phyloP scores from a whole-genome alignment of 352 stramenopile species.

The Detonula confervacea region DNA sequence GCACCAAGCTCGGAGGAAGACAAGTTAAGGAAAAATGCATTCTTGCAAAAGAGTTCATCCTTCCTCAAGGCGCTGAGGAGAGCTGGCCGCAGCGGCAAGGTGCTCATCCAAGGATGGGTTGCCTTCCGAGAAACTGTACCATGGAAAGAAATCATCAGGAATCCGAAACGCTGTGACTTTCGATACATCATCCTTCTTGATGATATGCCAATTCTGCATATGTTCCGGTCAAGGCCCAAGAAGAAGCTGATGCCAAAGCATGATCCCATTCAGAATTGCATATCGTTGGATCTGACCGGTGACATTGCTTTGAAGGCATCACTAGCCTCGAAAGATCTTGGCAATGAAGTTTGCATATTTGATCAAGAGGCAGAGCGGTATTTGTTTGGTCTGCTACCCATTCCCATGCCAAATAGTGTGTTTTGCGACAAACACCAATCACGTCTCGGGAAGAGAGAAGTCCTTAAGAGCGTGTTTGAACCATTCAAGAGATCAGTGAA shows the following conservation, averaged over 20 bases:
- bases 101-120: conserved; percentile 51
- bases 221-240: conserved; percentile 39
- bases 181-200: conserved; percentile 46
- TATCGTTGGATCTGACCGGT: conserved; percentile 31
- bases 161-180: conserved; percentile 40
- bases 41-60: conserved; percentile 38
- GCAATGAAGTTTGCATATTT: conserved; percentile 41
- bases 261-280: conserved; percentile 20
- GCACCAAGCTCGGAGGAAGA: background rate
- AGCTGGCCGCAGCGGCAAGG: conserved; percentile 29
- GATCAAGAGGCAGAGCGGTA: conserved; percentile 17
- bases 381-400: conserved; percentile 28
- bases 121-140: conserved; percentile 27
- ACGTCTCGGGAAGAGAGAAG: conserved; percentile 31
- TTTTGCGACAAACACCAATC: conserved; percentile 45
- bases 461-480: conserved; percentile 17
- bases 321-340: conserved; percentile 32
- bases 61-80: conserved; percentile 39
- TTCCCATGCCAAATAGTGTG: conserved; percentile 19
- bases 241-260: conserved; percentile 15
- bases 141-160: conserved; percentile 32
- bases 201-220: conserved; percentile 36
- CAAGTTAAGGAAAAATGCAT: conserved; percentile 17
- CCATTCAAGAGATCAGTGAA: conserved; percentile 6
- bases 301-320: conserved; percentile 23